Conservation (phyloP, 2,329 filamentous ascomycete species). For the Cryoendolithus antarcticus region DNA sequence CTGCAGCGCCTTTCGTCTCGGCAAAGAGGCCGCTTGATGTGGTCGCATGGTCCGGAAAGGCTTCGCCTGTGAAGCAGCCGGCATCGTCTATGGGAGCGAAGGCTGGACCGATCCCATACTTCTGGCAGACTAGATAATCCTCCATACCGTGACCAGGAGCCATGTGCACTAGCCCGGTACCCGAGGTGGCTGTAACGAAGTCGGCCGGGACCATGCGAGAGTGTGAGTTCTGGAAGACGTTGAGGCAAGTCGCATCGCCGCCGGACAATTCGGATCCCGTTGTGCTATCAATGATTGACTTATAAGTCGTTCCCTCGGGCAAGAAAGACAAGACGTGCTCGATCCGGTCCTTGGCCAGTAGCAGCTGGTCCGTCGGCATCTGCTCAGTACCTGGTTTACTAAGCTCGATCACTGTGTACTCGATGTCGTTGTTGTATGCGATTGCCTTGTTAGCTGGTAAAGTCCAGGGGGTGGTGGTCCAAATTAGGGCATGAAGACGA, state of each 20-base stretch:
- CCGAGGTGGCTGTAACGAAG: conserved; percentile 83
- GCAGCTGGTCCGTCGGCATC: conserved; percentile 32
- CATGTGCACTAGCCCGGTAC: conserved; percentile 86
- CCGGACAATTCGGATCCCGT: conserved; percentile 53
- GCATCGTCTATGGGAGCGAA: conserved; percentile 74
- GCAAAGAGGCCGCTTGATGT: conserved; percentile 49
- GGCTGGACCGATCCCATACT: conserved; percentile 53
- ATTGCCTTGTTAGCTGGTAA: conserved; percentile 86
- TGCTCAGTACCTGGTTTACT: conserved; percentile 12
- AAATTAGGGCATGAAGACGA: conserved; percentile 69
- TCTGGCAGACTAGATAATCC: conserved; percentile 72
- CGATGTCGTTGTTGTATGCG: conserved; percentile 61
- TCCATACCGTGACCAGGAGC: conserved; percentile 95
- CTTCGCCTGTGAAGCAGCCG: conserved; percentile 69
- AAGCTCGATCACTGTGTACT: conserved; percentile 57
- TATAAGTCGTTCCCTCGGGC: conserved; percentile 33
- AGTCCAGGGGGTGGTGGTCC: conserved; percentile 98
- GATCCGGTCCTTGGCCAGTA: conserved; percentile 62
- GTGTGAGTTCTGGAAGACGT: conserved; percentile 32
- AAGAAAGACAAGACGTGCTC: conserved; percentile 41
- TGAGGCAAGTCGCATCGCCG: conserved; percentile 14
- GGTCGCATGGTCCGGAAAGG: conserved; percentile 55
- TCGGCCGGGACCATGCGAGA: conserved; percentile 64
- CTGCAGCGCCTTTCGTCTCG: conserved; percentile 53
- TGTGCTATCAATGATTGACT: conserved; percentile 44